These are phyloP conservation scores for Lecanoromycetidae sp. DNA, from an alignment of 2,329 filamentous ascomycete genomes.

Conservation along the genomic window DNA sequence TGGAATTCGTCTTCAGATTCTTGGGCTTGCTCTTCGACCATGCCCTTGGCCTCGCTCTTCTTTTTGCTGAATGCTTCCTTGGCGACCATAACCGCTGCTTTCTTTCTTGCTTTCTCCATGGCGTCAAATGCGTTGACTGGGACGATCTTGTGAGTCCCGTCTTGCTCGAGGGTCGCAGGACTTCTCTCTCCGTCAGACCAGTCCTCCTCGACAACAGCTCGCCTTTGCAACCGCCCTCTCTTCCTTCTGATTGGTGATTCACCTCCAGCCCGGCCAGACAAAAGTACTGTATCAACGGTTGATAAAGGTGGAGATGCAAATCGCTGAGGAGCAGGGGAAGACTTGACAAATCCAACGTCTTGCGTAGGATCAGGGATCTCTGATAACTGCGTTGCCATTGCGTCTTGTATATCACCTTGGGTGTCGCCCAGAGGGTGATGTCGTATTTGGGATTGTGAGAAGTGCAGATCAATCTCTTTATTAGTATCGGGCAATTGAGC, in stretches of 20 bases:
- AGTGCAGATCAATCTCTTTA: conserved; percentile 40
- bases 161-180: conserved; percentile 31
- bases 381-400: conserved; percentile 49
- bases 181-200: background rate
- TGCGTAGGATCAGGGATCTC: conserved; percentile 67
- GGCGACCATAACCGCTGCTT: conserved; percentile 36
- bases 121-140: conserved; percentile 51
- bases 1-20: conserved; percentile 98
- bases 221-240: conserved; percentile 45
- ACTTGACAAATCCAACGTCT: conserved; percentile 62
- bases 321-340: conserved; percentile 56
- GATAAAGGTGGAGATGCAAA: conserved; percentile 55
- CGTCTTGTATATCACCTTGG: conserved; percentile 19
- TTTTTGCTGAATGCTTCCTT: conserved; percentile 61
- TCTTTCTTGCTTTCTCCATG: conserved; percentile 54
- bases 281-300: conserved; percentile 57
- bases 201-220: conserved; percentile 24
- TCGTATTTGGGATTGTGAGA: conserved; percentile 46
- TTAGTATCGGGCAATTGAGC: background rate
- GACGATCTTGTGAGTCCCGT: conserved; percentile 30
- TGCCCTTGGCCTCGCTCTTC: conserved; percentile 72
- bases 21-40: conserved; percentile 87
- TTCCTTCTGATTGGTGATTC: conserved; percentile 55
- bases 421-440: conserved; percentile 5
- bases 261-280: conserved; percentile 30